Evolutionary conservation across 768 basidiomycete species (phyloP), one percentile per base, ranked within the genome.

Genomic region (Macrocybe gigantea): DNA sequence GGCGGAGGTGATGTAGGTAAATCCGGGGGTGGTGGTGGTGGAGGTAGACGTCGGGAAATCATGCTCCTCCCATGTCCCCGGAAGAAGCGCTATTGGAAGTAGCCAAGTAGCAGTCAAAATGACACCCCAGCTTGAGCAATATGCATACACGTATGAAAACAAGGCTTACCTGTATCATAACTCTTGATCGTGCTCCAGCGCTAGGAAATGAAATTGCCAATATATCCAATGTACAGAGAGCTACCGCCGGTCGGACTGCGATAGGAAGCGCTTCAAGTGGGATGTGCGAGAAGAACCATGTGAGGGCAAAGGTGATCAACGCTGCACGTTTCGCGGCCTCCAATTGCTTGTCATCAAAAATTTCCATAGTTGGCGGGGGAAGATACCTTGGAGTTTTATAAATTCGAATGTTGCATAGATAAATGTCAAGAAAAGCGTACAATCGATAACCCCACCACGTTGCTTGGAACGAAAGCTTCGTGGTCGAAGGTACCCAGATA

Each of bases 401-500:
- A 9, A 5, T 15, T 33, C 9, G 11, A 31, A 33, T 11, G 35
- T 32, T 2, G n/a, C 31, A 35, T 3, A 38, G 47, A 33, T 7
- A 45, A 14, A 43, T 34, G 12, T 34, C 29, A 41, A 48, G n/a
- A 43, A 7, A 36, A 29, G 62, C 83, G 43, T 56, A 88, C 87
- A 92, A 68, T 48, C 87, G 75, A 61, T 87, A 93, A 0, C 89
- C 90, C 89, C 89, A 79, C 89, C 90, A 93, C 61, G n/a, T 22
- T 22, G 22, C 22, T 22, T 22, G 4, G 22, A 22, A 4, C 22
- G 22, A 22, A 22, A 22, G 22, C 22, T 22, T 22, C 22, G 4
- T 22, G 4, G 22, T 22, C 22, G 22, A 22, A 22, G 22, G 22
- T 22, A 22, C 4, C 22, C 22, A 22, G 22, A 22, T 22, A 22